phyloP scores from a whole-genome alignment of 495 filamentous ascomycete species.

The Bacidia rubella region DNA sequence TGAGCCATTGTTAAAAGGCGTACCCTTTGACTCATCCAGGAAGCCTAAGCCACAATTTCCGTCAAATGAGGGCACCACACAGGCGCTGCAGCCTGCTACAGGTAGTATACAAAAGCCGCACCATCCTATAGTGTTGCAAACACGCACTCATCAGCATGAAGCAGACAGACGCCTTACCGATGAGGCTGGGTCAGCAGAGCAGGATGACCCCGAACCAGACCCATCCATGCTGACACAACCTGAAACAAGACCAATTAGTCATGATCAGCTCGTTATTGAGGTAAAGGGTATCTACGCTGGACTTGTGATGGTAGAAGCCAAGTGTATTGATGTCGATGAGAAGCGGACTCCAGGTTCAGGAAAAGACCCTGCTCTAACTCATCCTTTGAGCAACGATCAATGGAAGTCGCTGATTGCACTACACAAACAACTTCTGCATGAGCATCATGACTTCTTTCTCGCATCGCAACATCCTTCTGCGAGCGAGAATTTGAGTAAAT shows the following conservation, averaged over 20 bases:
- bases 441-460: constrained; percentile 35
- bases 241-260: constrained; percentile 56
- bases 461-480: constrained; percentile 37
- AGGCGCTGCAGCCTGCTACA: background rate
- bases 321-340: constrained; percentile 34
- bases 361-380: constrained; percentile 15
- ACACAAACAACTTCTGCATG: constrained; percentile 27
- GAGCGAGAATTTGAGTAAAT: constrained; percentile 22
- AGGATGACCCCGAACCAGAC: constrained; percentile 4
- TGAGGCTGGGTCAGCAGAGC: background rate
- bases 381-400: constrained; percentile 26
- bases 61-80: background rate
- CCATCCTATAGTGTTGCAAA: background rate
- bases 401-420: constrained; percentile 36
- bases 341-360: constrained; percentile 21
- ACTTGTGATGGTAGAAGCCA: constrained; percentile 35
- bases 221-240: constrained; percentile 36
- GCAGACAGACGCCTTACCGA: background rate
- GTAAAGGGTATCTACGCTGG: constrained; percentile 34
- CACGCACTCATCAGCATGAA: background rate
- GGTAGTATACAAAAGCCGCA: background rate
- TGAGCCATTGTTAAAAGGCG: background rate
- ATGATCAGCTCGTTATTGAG: constrained; percentile 52
- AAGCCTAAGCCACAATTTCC: background rate
- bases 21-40: background rate